Evolutionary conservation across 2,329 filamentous ascomycete species (phyloP).

Genomic region (Cladobotryum protrusum): DNA sequence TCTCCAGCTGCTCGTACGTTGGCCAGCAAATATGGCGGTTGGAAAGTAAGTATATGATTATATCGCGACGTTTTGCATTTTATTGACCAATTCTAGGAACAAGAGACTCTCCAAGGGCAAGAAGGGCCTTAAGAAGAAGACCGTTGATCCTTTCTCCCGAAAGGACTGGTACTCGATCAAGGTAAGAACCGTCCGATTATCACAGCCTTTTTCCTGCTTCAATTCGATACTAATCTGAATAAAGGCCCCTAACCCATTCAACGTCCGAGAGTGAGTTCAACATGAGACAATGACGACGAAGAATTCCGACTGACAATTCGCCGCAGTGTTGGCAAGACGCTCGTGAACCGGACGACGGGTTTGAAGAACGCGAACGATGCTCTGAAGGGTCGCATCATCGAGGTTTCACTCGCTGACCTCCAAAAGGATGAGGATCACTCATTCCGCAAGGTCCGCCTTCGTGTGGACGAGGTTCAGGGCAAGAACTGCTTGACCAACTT

Average conservation of each 20-base stretch:
- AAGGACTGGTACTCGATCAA: conserved; percentile 99
- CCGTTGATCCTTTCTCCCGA: conserved; percentile 91
- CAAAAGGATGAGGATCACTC: conserved; percentile 99
- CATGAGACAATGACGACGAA: background rate
- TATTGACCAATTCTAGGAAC: conserved; percentile 58
- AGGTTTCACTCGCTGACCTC: conserved; percentile 97
- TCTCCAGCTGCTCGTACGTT: conserved; percentile 38
- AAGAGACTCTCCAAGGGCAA: conserved; percentile 99
- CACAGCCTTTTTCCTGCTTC: background rate
- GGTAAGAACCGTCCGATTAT: conserved; percentile 40
- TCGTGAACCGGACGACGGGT: conserved; percentile 99
- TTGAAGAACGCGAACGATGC: conserved; percentile 99
- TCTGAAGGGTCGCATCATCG: conserved; percentile 97
- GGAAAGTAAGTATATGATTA: conserved; percentile 46
- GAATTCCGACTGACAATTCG: conserved; percentile 12
- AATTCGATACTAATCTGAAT: background rate
- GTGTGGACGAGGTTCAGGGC: conserved; percentile 97
- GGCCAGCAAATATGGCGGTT: conserved; percentile 54
- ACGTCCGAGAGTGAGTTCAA: conserved; percentile 82
- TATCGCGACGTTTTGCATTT: background rate
- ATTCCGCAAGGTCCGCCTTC: conserved; percentile 99
- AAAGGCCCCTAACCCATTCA: conserved; percentile 93
- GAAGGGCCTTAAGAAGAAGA: conserved; percentile 99
- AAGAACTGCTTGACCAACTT: conserved; percentile 99
- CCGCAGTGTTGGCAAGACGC: conserved; percentile 94